Conservation (phyloP, 768 basidiomycete genomes). For the Suillus tomentosus region DNA sequence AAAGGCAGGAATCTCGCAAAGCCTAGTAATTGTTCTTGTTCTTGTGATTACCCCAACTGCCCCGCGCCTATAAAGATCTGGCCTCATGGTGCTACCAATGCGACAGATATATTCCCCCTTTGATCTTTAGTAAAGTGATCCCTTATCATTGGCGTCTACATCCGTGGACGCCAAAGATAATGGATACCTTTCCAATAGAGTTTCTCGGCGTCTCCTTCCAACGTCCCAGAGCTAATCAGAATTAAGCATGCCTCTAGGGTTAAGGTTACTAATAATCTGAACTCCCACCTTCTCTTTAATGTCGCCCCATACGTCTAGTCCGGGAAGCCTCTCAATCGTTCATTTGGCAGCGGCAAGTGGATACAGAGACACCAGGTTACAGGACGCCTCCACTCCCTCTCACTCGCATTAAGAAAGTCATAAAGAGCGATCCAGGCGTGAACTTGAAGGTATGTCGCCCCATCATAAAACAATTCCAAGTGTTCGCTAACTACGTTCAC, state of each 20-base stretch:
- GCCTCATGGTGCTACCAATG: too few relatives aligned
- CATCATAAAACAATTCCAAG: conserved; percentile 12
- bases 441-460: conserved; percentile 67
- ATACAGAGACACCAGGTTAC: conserved; percentile 85
- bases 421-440: conserved; percentile 94
- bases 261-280: conserved; percentile 23
- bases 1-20: too few relatives aligned
- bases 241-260: conserved; percentile 16
- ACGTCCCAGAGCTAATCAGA: too few relatives aligned
- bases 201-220: too few relatives aligned
- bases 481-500: conserved; percentile 10
- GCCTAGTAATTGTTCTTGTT: too few relatives aligned
- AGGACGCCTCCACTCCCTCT: conserved; percentile 87
- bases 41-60: too few relatives aligned
- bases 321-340: conserved; percentile 79
- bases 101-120: too few relatives aligned
- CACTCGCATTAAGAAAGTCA: conserved; percentile 97
- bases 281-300: conserved; percentile 22
- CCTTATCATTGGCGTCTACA: too few relatives aligned
- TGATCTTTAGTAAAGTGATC: too few relatives aligned
- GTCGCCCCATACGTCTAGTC: conserved; percentile 71
- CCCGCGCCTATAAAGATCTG: too few relatives aligned
- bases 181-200: too few relatives aligned
- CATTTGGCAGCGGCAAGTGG: conserved; percentile 92
- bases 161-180: too few relatives aligned